phyloP scores from a whole-genome alignment of 2,329 filamentous ascomycete genomes.

The Phialophora chinensis region DNA sequence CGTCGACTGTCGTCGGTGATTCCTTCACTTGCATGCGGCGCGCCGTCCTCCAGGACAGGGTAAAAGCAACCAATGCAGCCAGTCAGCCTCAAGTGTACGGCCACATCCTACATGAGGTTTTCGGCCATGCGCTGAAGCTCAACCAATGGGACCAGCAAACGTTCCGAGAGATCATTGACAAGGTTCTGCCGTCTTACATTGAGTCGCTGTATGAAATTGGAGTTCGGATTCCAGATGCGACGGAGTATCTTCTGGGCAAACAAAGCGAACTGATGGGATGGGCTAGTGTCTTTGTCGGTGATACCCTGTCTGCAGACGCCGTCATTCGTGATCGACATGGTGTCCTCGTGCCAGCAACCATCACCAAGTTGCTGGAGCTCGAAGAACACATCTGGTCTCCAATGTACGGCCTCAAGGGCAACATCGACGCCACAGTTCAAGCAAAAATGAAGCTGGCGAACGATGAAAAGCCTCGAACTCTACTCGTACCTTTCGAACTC shows the following conservation, averaged over 20 bases:
- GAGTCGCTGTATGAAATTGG: conserved; percentile 90
- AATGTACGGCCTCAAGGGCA: conserved; percentile 95
- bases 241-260: conserved; percentile 81
- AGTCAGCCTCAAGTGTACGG: conserved; percentile 87
- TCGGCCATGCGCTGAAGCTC: conserved; percentile 83
- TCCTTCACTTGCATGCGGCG: conserved; percentile 90
- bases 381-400: conserved; percentile 99
- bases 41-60: conserved; percentile 89
- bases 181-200: conserved; percentile 74
- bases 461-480: conserved; percentile 61
- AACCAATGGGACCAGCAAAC: conserved; percentile 80
- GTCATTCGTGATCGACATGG: conserved; percentile 80
- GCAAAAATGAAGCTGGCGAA: conserved; percentile 76
- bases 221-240: conserved; percentile 72
- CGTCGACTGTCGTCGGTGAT: conserved; percentile 93
- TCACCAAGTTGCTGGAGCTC: conserved; percentile 92
- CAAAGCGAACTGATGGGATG: conserved; percentile 81
- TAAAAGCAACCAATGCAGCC: conserved; percentile 85
- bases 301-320: conserved; percentile 71
- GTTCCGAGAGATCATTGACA: conserved; percentile 69
- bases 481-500: conserved; percentile 92
- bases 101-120: conserved; percentile 91
- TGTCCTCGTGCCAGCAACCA: conserved; percentile 76
- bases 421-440: conserved; percentile 96
- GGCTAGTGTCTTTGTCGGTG: conserved; percentile 80